phyloP scores from a whole-genome alignment of 805 yeast genomes.

The Metschnikowia kofuensis region DNA sequence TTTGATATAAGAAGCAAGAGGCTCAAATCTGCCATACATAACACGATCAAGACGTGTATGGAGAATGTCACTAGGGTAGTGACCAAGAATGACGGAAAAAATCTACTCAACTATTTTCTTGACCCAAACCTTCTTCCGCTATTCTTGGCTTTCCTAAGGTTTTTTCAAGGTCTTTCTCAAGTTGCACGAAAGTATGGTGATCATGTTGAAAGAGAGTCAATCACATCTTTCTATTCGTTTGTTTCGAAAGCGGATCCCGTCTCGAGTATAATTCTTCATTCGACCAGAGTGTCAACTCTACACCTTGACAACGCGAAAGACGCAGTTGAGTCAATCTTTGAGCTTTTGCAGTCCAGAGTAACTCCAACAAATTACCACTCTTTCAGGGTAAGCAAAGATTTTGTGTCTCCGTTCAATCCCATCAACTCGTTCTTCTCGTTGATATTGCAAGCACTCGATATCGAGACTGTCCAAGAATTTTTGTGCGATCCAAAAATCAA shows the following conservation, averaged over 20 bases:
- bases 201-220: constrained; percentile 60
- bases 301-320: constrained; percentile 20
- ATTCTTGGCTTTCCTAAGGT: constrained; percentile 45
- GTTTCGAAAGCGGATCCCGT: constrained; percentile 46
- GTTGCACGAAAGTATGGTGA: constrained; percentile 61
- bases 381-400: constrained; percentile 46
- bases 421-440: constrained; percentile 54
- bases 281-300: constrained; percentile 21
- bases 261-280: constrained; percentile 39
- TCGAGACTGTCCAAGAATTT: constrained; percentile 16
- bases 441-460: constrained; percentile 33
- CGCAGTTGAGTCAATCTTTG: constrained; percentile 31
- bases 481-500: constrained; percentile 12
- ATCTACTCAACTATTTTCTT: constrained; percentile 24
- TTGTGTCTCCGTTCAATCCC: constrained; percentile 59
- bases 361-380: not conserved
- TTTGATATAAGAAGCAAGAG: constrained; percentile 15
- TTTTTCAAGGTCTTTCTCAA: constrained; percentile 58
- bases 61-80: constrained; percentile 29
- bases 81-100: constrained; percentile 20
- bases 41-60: constrained; percentile 30
- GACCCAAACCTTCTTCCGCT: constrained; percentile 37
- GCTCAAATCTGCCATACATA: constrained; percentile 24
- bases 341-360: constrained; percentile 27
- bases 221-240: constrained; percentile 45